Conservation (phyloP, 495 filamentous ascomycete genomes). For the Neurospora sp. region DNA sequence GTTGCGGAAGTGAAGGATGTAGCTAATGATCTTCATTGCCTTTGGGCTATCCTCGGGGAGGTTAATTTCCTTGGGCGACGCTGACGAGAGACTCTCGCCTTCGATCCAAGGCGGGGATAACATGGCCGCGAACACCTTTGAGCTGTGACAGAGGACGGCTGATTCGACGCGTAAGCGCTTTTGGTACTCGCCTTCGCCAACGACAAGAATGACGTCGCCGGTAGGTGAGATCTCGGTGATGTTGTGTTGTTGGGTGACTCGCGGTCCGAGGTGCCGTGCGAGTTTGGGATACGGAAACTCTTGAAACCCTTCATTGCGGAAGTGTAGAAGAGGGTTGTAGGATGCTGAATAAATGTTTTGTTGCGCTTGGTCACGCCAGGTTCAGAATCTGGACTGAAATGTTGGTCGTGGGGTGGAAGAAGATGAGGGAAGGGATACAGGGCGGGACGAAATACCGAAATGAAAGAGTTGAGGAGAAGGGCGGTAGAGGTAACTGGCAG, state of each 20-base stretch:
- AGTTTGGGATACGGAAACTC: not conserved
- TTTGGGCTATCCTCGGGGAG: too few species aligned
- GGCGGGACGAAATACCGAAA: not conserved
- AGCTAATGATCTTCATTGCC: too few species aligned
- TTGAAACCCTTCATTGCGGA: not conserved
- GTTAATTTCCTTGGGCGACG: not conserved
- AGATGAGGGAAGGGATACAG: not conserved
- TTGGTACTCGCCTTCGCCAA: not conserved
- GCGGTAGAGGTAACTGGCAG: not conserved
- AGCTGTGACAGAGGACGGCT: not conserved
- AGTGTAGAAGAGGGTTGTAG: not conserved
- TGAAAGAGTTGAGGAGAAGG: not conserved
- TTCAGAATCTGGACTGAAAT: not conserved
- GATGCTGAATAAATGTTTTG: not conserved
- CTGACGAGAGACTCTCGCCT: not conserved
- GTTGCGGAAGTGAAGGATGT: too few species aligned
- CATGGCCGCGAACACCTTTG: not conserved
- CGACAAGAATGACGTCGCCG: not conserved
- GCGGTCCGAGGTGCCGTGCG: not conserved
- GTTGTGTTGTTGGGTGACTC: accelerated
- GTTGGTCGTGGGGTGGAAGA: not conserved
- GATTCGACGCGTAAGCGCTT: not conserved
- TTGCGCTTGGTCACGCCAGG: not conserved
- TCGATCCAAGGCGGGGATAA: not conserved
- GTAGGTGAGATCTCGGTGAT: not conserved